Base-by-base conservation (phyloP, 1,284 basidiomycete species). In the Heliocybe sulcata region DNA sequence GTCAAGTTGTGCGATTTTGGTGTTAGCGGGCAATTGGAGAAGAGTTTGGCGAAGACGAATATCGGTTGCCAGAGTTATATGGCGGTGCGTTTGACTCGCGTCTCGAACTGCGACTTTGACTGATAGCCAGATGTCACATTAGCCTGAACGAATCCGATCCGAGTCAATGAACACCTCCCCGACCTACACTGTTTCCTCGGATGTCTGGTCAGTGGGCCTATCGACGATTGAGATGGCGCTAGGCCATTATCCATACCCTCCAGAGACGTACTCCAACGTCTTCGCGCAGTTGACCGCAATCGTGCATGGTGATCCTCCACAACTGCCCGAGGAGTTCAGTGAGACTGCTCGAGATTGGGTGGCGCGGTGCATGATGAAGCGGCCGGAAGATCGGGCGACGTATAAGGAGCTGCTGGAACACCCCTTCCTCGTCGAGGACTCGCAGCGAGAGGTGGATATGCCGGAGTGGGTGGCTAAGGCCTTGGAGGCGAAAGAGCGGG, bases 61-160 rank as follows among this genome's bases (percentile, higher is more conserved):
- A 98, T 99, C 47, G 96, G 97, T 2, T 99, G 97, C 69, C 97
- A 99, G 70, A 91, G 86, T 59, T 99, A 99, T 73, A 99, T 99
- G 95, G 96, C 96, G 50, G 90, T 92, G 69, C 67, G 87, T 80
- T 3, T n/a, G n/a, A 54, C 31, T 45, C 2, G 49, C 45, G 38
- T 31, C 10, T 19, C 25, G 45, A 20, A 42, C 58, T 47, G 54
- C 35, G 27, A 31, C 12, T 4, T 31, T 31, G 12, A 6, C 29
- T 31, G 29, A 31, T 31, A 12, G 29, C n/a, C 16, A n/a, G 4
- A 45, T 55, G 53, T 55, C n/a, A n/a, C n/a, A 56, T 25, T 63
- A 93, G 85, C 96, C 95, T 35, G 95, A 98, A 68, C 85, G 96
- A 27, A 98, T 99, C 69, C 90, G 94, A 68, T 94, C 94, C 58